Percentiles rank a stretch among this genome's conserved stretches.
Evolutionary conservation across 495 filamentous ascomycete genomes (phyloP).

Genomic region (Penicillium cosmopolitanum): DNA sequence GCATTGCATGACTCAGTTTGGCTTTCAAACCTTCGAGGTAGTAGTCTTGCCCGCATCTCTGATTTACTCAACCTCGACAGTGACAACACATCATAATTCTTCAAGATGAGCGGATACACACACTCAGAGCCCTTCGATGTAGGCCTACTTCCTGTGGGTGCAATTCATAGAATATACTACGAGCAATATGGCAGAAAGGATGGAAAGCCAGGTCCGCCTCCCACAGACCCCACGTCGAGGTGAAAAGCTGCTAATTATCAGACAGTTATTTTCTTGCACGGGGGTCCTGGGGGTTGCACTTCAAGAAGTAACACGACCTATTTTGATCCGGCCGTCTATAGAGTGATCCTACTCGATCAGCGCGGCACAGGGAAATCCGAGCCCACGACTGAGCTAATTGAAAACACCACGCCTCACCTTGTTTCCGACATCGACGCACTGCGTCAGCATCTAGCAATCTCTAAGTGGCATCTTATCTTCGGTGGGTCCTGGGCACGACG

Average conservation of each 20-base stretch:
- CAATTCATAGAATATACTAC: conserved; percentile 45
- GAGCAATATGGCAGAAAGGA: conserved; percentile 47
- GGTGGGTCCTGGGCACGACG: conserved; percentile 53
- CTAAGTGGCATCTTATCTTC: conserved; percentile 52
- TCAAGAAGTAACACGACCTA: conserved; percentile 39
- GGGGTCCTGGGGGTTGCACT: conserved; percentile 46
- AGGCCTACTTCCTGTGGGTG: conserved; percentile 37
- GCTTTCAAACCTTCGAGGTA: no score
- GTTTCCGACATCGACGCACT: conserved; percentile 49
- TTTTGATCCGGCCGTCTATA: conserved; percentile 49
- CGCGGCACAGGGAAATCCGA: conserved; percentile 49
- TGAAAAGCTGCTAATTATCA: background rate
- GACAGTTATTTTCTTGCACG: conserved; percentile 48
- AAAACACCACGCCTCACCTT: conserved; percentile 49
- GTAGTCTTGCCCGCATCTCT: no score
- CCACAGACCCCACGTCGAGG: conserved; percentile 6
- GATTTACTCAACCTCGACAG: no score
- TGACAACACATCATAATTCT: background rate
- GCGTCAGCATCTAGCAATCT: conserved; percentile 41
- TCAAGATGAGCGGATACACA: conserved; percentile 19
- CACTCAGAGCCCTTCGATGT: conserved; percentile 28
- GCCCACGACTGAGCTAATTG: conserved; percentile 39
- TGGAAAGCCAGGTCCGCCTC: conserved; percentile 29
- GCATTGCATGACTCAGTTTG: no score
- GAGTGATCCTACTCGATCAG: conserved; percentile 51